These are phyloP conservation scores for Otatea glauca DNA, from an alignment of 176 grass and related monocot species.

Conservation along the genomic window DNA sequence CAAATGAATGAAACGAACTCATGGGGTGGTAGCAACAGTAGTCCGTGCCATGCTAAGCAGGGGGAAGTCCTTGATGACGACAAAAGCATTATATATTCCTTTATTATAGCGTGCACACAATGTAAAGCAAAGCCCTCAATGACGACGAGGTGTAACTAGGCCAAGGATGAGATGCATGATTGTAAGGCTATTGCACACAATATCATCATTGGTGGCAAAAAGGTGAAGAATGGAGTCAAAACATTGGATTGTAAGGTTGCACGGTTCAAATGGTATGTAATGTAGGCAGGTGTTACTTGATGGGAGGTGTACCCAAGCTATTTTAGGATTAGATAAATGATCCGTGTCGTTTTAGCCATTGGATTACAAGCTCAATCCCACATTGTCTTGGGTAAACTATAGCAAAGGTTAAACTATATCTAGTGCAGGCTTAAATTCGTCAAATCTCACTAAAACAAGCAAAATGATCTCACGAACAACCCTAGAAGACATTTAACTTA, in stretches of 20 bases:
- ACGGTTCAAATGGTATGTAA: neutral
- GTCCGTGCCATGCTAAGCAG: neutral
- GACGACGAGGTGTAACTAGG: neutral
- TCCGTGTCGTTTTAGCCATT: neutral
- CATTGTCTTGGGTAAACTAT: neutral
- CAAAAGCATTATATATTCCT: neutral
- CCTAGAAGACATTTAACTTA: neutral
- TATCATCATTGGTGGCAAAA: neutral
- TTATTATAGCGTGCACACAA: neutral
- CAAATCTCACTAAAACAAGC: no score
- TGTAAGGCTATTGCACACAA: neutral
- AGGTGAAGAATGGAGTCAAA: neutral
- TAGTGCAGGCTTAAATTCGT: neutral
- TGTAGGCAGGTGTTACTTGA: neutral
- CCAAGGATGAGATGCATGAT: neutral
- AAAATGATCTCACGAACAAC: neutral
- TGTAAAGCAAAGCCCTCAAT: neutral
- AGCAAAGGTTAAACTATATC: no score
- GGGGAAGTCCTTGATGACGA: neutral
- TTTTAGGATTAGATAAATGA: neutral
- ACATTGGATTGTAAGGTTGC: neutral
- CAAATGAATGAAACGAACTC: neutral
- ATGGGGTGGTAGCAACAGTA: neutral
- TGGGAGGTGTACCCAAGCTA: neutral
- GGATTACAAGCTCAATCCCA: neutral